These are phyloP conservation scores for Brassica napus DNA, from an alignment of 345 rosid species.

Conservation along the genomic window Da-Ae NC_063435.1:1651001-1651500, in stretches of 20 bases:
- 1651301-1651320: slow-evolving; percentile 72
- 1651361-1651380: slow-evolving; percentile 72
- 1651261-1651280: slow-evolving; percentile 74
- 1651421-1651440: slow-evolving; percentile 58
- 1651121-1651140: slow-evolving; percentile 78
- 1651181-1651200: too few relatives aligned
- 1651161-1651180: neutral
- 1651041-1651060: slow-evolving; percentile 71
- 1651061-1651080: slow-evolving; percentile 67
- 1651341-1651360: slow-evolving; percentile 77
- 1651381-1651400: slow-evolving; percentile 65
- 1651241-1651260: slow-evolving; percentile 70
- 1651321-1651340: slow-evolving; percentile 67
- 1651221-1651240: slow-evolving; percentile 58
- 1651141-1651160: slow-evolving; percentile 26
- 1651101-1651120: slow-evolving; percentile 73
- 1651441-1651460: slow-evolving; percentile 66
- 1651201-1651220: too few relatives aligned
- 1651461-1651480: slow-evolving; percentile 63
- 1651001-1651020: slow-evolving; percentile 64
- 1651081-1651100: slow-evolving; percentile 71
- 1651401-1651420: slow-evolving; percentile 62
- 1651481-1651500: slow-evolving; percentile 64
- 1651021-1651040: slow-evolving; percentile 74
- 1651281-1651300: slow-evolving; percentile 63